Conservation (phyloP, 352 stramenopile genomes). For the Phytophthora tentaculata region DNA sequence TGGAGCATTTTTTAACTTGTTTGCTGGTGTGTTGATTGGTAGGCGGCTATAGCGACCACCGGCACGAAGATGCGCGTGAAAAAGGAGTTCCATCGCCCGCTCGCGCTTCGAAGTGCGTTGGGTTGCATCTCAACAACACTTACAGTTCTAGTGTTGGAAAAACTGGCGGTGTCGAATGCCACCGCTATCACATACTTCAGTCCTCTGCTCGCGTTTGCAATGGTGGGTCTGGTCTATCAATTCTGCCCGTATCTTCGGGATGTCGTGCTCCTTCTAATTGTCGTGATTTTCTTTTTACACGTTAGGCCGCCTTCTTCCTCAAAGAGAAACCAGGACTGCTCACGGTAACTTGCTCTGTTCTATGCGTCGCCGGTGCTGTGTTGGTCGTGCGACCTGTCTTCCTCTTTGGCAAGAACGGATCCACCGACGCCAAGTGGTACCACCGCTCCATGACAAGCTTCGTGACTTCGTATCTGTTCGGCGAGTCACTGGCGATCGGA, state of each 20-base stretch:
- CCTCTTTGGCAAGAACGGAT: constrained; percentile 48
- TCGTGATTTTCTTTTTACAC: neutral
- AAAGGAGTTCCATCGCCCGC: constrained; percentile 38
- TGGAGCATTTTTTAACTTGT: neutral
- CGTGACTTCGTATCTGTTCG: constrained; percentile 38
- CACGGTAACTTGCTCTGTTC: constrained; percentile 39
- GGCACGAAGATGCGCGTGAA: constrained; percentile 42
- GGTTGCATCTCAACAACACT: constrained; percentile 57
- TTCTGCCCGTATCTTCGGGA: neutral
- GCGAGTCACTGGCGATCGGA: constrained; percentile 34
- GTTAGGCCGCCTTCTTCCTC: constrained; percentile 47
- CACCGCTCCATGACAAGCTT: constrained; percentile 35
- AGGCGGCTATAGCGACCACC: constrained; percentile 48
- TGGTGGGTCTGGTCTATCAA: too few relatives aligned
- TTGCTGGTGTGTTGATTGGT: neutral
- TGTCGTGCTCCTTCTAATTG: neutral
- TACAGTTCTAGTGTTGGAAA: constrained; percentile 59
- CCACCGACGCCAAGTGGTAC: constrained; percentile 33
- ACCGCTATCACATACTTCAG: constrained; percentile 72
- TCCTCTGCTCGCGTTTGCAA: constrained; percentile 63
- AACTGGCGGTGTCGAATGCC: constrained; percentile 68
- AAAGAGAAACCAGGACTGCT: constrained; percentile 47
- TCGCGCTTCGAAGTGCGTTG: constrained; percentile 49
- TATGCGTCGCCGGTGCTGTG: constrained; percentile 54
- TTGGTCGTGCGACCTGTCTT: constrained; percentile 53